Percentiles rank a stretch among this genome's conserved stretches.
Conservation (phyloP, 2,329 filamentous ascomycete genomes). For the Helicocarpus griseus region DNA sequence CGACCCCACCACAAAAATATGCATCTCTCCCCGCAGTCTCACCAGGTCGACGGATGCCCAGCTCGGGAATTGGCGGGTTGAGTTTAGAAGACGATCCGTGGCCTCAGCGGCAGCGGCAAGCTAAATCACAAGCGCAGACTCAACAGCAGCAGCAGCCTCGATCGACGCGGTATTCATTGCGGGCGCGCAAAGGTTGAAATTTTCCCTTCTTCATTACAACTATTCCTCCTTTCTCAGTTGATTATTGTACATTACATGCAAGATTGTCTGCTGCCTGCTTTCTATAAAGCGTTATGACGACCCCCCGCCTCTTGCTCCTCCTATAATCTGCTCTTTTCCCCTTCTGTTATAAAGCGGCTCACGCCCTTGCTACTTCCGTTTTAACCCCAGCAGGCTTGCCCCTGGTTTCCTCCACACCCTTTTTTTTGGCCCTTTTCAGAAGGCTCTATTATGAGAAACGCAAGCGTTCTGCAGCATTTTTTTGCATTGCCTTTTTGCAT, state of each 20-base stretch:
- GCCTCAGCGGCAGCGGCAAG: neutral
- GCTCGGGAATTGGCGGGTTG: constrained; percentile 11
- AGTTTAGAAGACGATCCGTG: constrained; percentile 2
- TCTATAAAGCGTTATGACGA: neutral
- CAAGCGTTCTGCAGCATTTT: neutral
- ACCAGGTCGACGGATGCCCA: constrained; percentile 2
- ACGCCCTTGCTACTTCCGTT: neutral
- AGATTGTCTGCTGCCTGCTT: neutral
- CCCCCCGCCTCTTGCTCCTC: neutral
- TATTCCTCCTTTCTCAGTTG: neutral
- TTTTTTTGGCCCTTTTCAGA: neutral
- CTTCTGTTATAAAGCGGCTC: neutral
- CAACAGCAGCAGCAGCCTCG: neutral
- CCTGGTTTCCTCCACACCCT: neutral
- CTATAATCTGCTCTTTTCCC: neutral
- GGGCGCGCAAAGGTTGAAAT: neutral
- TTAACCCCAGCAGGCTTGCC: neutral
- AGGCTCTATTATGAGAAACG: neutral
- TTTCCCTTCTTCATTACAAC: neutral
- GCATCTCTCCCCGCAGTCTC: constrained; percentile 1
- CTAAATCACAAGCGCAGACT: neutral
- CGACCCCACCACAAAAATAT: constrained; percentile 8
- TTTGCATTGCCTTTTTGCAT: neutral
- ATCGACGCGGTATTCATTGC: constrained; percentile 2
- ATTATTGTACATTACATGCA: neutral